These are phyloP conservation scores for Asclepias syriaca DNA, from an alignment of 257 asterid species.

Conservation along the genomic window DNA sequence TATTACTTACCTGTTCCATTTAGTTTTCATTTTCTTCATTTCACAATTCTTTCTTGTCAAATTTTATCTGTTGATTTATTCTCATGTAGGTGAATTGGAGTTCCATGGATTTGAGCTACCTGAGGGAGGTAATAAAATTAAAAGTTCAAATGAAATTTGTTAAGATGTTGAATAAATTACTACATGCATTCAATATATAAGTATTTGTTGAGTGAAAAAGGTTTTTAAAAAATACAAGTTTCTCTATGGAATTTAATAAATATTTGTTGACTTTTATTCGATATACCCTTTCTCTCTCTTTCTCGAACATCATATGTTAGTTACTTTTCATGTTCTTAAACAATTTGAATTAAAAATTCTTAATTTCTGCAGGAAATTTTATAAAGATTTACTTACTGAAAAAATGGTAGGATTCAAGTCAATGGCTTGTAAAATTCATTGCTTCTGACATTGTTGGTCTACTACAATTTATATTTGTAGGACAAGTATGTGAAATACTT, in stretches of 20 bases:
- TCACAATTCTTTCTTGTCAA: constrained; percentile 15
- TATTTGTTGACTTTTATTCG: background rate
- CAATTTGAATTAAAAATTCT: too few species aligned
- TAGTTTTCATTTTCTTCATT: constrained; percentile 14
- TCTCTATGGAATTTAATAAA: too few species aligned
- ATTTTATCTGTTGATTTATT: constrained; percentile 18
- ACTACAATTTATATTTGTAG: constrained; percentile 25
- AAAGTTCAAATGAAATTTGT: constrained; percentile 10
- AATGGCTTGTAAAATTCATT: background rate
- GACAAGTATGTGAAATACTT: constrained; percentile 73
- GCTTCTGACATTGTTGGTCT: background rate
- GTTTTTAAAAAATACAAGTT: too few species aligned
- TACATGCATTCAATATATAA: background rate
- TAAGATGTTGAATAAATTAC: background rate
- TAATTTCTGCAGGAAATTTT: too few species aligned
- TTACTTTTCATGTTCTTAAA: background rate
- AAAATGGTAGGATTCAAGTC: background rate
- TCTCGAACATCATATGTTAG: background rate
- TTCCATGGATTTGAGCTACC: constrained; percentile 87
- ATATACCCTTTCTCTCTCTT: background rate
- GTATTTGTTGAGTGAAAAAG: background rate
- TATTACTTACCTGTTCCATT: constrained; percentile 14
- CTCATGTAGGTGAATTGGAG: constrained; percentile 80
- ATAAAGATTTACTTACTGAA: background rate
- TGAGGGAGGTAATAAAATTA: constrained; percentile 65